These are phyloP conservation scores for Gamarada debralockiae DNA, from an alignment of 495 filamentous ascomycete genomes.

Conservation along the genomic window DNA sequence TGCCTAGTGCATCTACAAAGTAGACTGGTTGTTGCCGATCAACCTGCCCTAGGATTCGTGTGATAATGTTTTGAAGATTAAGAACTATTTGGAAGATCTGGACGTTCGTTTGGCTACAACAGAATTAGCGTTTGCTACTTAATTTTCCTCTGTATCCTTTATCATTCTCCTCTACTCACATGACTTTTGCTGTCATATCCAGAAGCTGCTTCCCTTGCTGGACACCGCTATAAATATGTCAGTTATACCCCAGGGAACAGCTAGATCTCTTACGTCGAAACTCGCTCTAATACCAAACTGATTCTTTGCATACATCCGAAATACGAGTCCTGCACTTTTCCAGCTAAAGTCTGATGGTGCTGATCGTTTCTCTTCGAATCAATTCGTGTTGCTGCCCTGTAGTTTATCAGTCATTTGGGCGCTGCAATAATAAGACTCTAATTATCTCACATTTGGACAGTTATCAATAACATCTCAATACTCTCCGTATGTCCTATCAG, in stretches of 20 bases:
- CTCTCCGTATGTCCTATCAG: slow-evolving; percentile 25
- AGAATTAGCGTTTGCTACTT: no score
- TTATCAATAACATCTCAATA: slow-evolving; percentile 26
- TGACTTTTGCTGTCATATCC: slow-evolving; percentile 10
- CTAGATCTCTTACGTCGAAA: slow-evolving; percentile 18
- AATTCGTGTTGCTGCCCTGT: neutral
- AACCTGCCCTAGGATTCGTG: slow-evolving; percentile 24
- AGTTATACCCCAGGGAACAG: neutral
- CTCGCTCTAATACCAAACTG: slow-evolving; percentile 6
- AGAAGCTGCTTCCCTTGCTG: slow-evolving; percentile 19
- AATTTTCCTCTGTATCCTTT: no score
- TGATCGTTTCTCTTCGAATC: neutral
- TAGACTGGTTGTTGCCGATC: slow-evolving; percentile 31
- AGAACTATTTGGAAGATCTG: slow-evolving; percentile 25
- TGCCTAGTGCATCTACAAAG: slow-evolving; percentile 27
- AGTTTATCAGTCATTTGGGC: neutral
- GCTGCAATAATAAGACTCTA: neutral
- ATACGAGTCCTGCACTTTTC: slow-evolving; percentile 12
- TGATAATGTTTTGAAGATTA: slow-evolving; percentile 24
- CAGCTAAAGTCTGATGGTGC: slow-evolving; percentile 4
- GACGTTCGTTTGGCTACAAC: slow-evolving; percentile 22
- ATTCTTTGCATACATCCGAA: slow-evolving; percentile 16
- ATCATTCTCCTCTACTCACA: slow-evolving; percentile 1
- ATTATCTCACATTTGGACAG: slow-evolving; percentile 21
- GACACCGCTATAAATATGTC: slow-evolving; percentile 19